Evolutionary conservation across 179 eudicot species (phyloP), one percentile per base, ranked within the genome.

Genomic region (Silene coronaria): DNA sequence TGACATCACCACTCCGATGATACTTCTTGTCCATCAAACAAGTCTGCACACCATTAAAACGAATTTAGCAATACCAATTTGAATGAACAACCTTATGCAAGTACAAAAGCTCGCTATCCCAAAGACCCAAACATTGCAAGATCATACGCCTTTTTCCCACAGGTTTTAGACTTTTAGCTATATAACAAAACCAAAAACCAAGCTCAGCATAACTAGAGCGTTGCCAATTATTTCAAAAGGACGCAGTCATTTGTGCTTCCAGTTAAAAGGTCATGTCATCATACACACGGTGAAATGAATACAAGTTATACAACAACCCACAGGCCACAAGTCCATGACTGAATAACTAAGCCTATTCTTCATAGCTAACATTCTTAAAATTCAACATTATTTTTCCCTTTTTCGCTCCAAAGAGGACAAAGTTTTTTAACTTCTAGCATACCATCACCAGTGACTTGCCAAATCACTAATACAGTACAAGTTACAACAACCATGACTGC

Each of bases 11-110:
- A 59, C 53, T 46, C 42, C 68, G 80, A 71, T 53, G 74, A 46
- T 80, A 21, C 91, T 88, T 88, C 77, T 75, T 65, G 32, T 75
- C 60, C 22, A 28, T 61, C 46, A 82, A 74, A 55, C 38, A 78
- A 78, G 24, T 76, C 82, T 78, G 59, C 79, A 36, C 22, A 34
- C 24, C 48, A 71, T 9, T 26, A 12, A 16, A 64, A 61, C 30
- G 19, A 24, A 11, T n/a, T 17, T 27, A n/a, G 70, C 53, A 70
- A n/a, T 22, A 17, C 19, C 23, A 38, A 16, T 10, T 46, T 48
- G 27, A 51, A 75, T 75, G 38, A 51, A 63, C 67, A 60, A 17
- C 8, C 27, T 46, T 23, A 45, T 36, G 53, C 51, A 36, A 67
- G 53, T 42, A 48, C 61, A 11, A 38, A 68, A n/a, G 3, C 13